Conservation (phyloP, 768 basidiomycete genomes). For the Gymnopilus junonius region DNA sequence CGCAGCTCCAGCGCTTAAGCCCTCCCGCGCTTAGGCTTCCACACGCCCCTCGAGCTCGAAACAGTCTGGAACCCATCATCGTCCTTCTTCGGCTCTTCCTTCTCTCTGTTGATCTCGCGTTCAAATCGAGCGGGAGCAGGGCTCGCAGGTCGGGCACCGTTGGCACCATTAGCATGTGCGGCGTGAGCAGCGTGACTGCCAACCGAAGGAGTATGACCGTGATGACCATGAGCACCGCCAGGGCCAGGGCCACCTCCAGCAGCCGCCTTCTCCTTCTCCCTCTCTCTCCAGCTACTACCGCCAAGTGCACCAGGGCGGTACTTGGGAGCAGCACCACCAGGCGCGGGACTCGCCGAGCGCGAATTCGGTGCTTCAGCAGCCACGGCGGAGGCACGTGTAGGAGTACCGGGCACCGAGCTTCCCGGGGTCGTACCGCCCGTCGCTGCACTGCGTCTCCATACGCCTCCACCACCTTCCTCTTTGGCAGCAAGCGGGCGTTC, state of each 20-base stretch:
- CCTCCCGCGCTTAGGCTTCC: slow-evolving; percentile 27
- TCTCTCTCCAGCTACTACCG: slow-evolving; percentile 58
- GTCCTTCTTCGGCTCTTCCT: slow-evolving; percentile 52
- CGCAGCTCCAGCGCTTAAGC: slow-evolving; percentile 12
- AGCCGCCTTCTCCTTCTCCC: slow-evolving; percentile 42
- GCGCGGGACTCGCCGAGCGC: slow-evolving; percentile 60
- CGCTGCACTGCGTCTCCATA: slow-evolving; percentile 16
- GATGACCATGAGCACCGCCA: slow-evolving; percentile 24
- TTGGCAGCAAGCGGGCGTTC: slow-evolving; percentile 24
- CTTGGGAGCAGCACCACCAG: slow-evolving; percentile 43
- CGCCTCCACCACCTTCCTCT: slow-evolving; percentile 15
- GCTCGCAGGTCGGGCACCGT: slow-evolving; percentile 26
- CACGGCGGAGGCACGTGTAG: slow-evolving; percentile 16
- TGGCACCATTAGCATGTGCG: too few species aligned
- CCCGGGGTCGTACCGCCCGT: slow-evolving; percentile 3
- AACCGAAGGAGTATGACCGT: too few species aligned
- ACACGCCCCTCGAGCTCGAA: slow-evolving; percentile 17
- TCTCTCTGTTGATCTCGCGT: too few species aligned
- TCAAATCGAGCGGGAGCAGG: slow-evolving; percentile 36
- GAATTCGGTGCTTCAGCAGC: slow-evolving; percentile 41
- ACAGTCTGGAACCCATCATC: slow-evolving; percentile 78
- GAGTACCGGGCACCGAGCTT: slow-evolving; percentile 9
- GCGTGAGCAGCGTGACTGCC: too few species aligned
- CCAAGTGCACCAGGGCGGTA: slow-evolving; percentile 46
- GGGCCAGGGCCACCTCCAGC: slow-evolving; percentile 32